Base-by-base conservation (phyloP, 2,329 filamentous ascomycete species). In the Botrytis deweyae region DNA sequence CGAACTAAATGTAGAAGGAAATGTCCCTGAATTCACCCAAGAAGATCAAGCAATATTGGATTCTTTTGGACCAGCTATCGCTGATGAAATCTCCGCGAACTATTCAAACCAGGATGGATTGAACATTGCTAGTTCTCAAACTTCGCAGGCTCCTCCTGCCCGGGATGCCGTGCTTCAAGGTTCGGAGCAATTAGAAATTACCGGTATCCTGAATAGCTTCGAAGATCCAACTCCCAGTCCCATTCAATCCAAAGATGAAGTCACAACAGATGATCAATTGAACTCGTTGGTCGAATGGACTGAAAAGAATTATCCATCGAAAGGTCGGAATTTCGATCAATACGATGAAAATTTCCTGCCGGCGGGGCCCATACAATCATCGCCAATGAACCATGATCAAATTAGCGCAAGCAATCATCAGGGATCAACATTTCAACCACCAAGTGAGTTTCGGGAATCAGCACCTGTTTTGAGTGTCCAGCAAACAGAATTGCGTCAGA, bases 371-470 rank as follows among this genome's bases (percentile, higher is more conserved):
- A 29, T 33, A 29, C n/a, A 9, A 20, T 29, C 18, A 9, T 20
- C n/a, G 9, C 62, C 4, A 5, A 46, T 25, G 18, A 29, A 46
- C 18, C 25, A 33, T 7, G 42, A 64, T 29, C 3, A 20, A 16
- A 4, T 22, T 33, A 25, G 3, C 14, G 12, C 2, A 12, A n/a
- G n/a, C 1, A 14, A 22, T 44, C 6, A 64, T 44, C n/a, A 44
- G 18, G 9, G 16, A 64, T 22, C 4, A 1, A 18, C 2, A 42
- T 40, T 14, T 10, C 12, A 29, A 42, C 3, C n/a, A 44, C 1
- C 12, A 18, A 18, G 3, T 6, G n/a, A 5, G 0, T 2, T 5
- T n/a, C 18, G 7, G 25, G 16, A n/a, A 0, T 7, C n/a, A 44
- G 14, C 9, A 20, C 38, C 25, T 65, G 18, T 4, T 0, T 12